Evolutionary conservation across 2,329 filamentous ascomycete species (phyloP).

Genomic region (Diaporthe nobilis): DNA sequence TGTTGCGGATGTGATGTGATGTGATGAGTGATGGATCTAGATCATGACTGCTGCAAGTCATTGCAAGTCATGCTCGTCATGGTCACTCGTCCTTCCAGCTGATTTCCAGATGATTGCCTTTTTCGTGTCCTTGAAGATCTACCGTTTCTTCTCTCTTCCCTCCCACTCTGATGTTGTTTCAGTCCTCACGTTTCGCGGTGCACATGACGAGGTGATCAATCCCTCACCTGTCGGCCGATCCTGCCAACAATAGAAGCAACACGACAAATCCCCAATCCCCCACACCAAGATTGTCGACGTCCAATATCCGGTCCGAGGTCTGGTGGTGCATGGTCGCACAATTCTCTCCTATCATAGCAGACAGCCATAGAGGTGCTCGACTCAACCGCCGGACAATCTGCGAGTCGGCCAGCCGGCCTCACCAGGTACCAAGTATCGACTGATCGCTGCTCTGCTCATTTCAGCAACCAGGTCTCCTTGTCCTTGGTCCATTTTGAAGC

Average conservation of each 20-base stretch:
- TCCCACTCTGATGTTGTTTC: background rate
- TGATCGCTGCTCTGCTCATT: conserved; percentile 27
- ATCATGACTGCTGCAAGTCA: background rate
- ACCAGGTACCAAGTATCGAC: background rate
- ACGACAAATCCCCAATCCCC: background rate
- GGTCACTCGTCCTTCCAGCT: background rate
- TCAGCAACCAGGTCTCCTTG: conserved; percentile 8
- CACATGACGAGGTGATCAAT: conserved; percentile 5
- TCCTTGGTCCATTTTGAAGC: background rate
- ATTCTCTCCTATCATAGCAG: background rate
- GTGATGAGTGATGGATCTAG: conserved; percentile 11
- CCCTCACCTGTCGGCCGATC: background rate
- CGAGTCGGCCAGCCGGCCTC: background rate
- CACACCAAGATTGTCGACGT: background rate
- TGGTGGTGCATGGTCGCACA: background rate
- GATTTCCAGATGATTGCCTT: conserved; percentile 28
- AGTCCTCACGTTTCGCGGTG: conserved; percentile 2
- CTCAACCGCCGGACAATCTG: background rate
- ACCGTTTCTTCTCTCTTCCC: background rate
- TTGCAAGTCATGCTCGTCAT: background rate
- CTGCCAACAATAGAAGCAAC: conserved; percentile 22
- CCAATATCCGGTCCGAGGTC: conserved; percentile 1
- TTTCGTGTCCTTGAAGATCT: background rate
- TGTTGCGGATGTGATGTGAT: background rate
- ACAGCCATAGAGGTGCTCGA: background rate